Percentiles rank a stretch among this genome's conserved stretches.
These are phyloP conservation scores for Iberis pinnata DNA, from an alignment of 345 rosid species.

Conservation along the genomic window DNA sequence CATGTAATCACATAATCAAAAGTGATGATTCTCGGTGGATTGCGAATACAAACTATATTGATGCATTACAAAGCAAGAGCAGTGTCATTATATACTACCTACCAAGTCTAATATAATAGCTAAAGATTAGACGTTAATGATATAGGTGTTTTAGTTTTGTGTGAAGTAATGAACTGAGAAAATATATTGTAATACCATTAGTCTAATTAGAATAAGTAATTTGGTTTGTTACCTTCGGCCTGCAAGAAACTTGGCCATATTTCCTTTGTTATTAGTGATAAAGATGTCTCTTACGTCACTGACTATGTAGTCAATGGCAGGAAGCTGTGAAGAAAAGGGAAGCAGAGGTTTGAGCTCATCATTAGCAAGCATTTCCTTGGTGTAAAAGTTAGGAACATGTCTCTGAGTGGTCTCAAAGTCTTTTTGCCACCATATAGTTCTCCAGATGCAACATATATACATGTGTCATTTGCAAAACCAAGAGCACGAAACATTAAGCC, in stretches of 20 bases:
- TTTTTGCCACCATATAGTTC: constrained; percentile 97
- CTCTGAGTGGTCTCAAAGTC: constrained; percentile 74
- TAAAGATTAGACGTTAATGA: neutral
- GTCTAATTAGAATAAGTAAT: neutral
- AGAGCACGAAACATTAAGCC: constrained; percentile 95
- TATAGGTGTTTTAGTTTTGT: neutral
- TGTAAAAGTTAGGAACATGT: constrained; percentile 91
- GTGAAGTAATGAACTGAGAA: neutral
- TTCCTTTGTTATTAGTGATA: constrained; percentile 92
- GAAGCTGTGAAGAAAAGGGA: constrained; percentile 83
- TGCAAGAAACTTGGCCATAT: constrained; percentile 98
- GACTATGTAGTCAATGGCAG: constrained; percentile 86
- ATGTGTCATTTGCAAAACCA: constrained; percentile 80
- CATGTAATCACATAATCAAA: constrained; percentile 37
- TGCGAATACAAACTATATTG: neutral
- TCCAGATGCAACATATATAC: constrained; percentile 92
- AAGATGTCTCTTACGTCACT: constrained; percentile 94
- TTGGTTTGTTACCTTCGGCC: constrained; percentile 86
- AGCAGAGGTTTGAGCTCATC: constrained; percentile 69
- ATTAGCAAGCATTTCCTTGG: constrained; percentile 84
- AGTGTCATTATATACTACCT: neutral
- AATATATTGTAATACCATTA: neutral
- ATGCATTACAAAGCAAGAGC: neutral
- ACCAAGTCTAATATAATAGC: neutral
- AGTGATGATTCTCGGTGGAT: neutral